A percentile compares a stretch with the other conserved stretches of the same genome.
phyloP scores from a whole-genome alignment of 352 stramenopile genomes.

The Pythium dissotocum region DNA sequence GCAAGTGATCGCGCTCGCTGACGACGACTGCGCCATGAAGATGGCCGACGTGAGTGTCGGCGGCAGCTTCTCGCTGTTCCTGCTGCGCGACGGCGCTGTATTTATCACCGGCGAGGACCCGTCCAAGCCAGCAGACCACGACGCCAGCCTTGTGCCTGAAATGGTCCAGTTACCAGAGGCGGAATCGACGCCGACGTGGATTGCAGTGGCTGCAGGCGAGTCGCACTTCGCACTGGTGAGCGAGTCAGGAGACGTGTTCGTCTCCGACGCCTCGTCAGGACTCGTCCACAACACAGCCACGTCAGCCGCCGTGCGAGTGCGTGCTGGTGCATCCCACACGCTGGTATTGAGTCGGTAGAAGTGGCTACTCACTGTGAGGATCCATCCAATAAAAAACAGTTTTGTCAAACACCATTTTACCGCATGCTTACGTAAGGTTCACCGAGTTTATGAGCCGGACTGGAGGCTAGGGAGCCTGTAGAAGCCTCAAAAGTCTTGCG shows the following conservation, averaged over 20 bases:
- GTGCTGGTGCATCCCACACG: conserved; percentile 20
- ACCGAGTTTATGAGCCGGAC: conserved; percentile 4
- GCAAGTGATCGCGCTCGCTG: conserved; percentile 58
- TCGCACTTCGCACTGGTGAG: conserved; percentile 20
- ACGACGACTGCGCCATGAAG: conserved; percentile 14
- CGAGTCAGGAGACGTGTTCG: conserved; percentile 11
- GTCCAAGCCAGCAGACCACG: not conserved
- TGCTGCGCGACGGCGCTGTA: conserved; percentile 27
- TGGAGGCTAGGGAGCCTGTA: not conserved
- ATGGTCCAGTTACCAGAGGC: conserved; percentile 5
- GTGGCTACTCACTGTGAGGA: not conserved
- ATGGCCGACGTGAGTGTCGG: conserved; percentile 27
- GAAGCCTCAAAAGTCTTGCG: not conserved
- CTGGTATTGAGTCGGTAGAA: conserved; percentile 14
- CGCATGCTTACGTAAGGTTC: conserved; percentile 19
- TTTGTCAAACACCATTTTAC: not conserved
- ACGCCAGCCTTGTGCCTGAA: not conserved
- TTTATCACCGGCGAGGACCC: conserved; percentile 23
- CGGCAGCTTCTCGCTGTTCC: conserved; percentile 29
- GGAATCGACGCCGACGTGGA: not conserved
- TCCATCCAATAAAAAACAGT: too few species aligned
- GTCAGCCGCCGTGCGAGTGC: not conserved
- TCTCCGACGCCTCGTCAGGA: not conserved
- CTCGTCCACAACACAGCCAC: not conserved
- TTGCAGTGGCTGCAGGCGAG: conserved; percentile 12